Conservation (phyloP, 495 filamentous ascomycete genomes). For the Lophium mytilinum region DNA sequence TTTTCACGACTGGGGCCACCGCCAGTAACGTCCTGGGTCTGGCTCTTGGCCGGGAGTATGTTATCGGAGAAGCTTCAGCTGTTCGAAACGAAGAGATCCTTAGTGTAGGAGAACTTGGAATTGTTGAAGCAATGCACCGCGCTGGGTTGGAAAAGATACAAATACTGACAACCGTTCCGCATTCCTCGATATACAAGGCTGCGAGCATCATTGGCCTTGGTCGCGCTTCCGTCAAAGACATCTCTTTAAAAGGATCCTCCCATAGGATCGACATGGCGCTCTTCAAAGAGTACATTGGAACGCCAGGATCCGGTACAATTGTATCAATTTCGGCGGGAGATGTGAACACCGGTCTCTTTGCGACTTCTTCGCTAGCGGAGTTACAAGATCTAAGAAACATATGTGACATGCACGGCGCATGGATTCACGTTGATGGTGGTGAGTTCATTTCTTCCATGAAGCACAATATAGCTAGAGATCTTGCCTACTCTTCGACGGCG, state of each 20-base stretch:
- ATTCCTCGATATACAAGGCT: constrained; percentile 77
- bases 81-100: constrained; percentile 22
- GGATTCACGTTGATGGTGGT: constrained; percentile 86
- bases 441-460: constrained; percentile 11
- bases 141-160: constrained; percentile 60
- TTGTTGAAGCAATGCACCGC: constrained; percentile 55
- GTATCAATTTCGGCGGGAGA: constrained; percentile 75
- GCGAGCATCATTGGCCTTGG: constrained; percentile 76
- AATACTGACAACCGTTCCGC: constrained; percentile 70
- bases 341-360: constrained; percentile 85
- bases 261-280: constrained; percentile 60
- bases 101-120: constrained; percentile 60
- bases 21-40: constrained; percentile 76
- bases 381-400: constrained; percentile 57
- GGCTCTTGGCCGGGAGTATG: constrained; percentile 64
- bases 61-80: constrained; percentile 42
- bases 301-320: constrained; percentile 53
- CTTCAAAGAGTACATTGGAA: constrained; percentile 48
- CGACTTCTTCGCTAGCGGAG: constrained; percentile 49
- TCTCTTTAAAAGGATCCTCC: constrained; percentile 46
- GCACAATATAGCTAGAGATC: too few species aligned
- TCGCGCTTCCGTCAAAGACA: constrained; percentile 52
- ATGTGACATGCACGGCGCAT: constrained; percentile 67
- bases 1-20: constrained; percentile 86
- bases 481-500: too few species aligned